Conservation (phyloP, 495 filamentous ascomycete genomes). For the Astrothelium macrocarpum region DNA sequence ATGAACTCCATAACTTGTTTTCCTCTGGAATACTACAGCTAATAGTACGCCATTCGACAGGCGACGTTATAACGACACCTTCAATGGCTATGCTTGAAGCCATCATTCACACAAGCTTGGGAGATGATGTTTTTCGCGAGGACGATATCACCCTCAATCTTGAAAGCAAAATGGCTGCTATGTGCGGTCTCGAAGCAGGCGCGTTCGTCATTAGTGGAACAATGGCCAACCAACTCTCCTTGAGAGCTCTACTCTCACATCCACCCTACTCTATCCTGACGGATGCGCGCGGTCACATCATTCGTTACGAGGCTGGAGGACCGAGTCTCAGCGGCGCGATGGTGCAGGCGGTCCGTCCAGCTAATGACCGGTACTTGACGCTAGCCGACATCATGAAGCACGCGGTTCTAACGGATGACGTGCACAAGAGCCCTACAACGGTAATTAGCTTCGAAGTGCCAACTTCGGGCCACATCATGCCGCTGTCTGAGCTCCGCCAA, state of each 20-base stretch:
- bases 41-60: not conserved
- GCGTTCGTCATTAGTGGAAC: not conserved
- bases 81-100: not conserved
- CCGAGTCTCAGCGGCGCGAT: not conserved
- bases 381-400: not conserved
- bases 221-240: not conserved
- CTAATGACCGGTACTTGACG: not conserved
- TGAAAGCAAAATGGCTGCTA: not conserved
- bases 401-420: not conserved
- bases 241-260: not conserved
- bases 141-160: not conserved
- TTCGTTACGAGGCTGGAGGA: not conserved
- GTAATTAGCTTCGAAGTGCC: not conserved
- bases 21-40: not conserved
- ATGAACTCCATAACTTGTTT: not conserved
- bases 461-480: not conserved
- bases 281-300: not conserved
- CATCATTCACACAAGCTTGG: not conserved
- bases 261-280: constrained; percentile 1
- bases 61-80: not conserved
- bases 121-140: constrained; percentile 1
- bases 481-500: not conserved
- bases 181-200: not conserved
- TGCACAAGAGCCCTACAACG: not conserved
- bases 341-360: not conserved